These are phyloP conservation scores for Penicillium carneum DNA, from an alignment of 2,329 filamentous ascomycete species.

Conservation along the genomic window DNA sequence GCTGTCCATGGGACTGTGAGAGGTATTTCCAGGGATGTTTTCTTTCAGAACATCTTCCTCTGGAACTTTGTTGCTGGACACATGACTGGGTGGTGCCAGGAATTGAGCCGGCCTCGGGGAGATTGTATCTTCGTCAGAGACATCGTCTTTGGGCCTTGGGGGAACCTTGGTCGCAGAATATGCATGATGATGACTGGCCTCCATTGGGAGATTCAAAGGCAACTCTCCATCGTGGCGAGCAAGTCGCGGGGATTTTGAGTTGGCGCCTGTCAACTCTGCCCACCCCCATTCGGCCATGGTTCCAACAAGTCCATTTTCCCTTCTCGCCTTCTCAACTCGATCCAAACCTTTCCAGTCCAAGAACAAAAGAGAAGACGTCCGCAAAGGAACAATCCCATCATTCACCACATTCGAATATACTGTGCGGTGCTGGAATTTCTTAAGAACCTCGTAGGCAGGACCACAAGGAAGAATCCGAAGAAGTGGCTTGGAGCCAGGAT, in stretches of 20 bases:
- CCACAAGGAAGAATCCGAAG: conserved; percentile 88
- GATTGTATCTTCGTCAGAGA: conserved; percentile 9
- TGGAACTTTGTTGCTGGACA: conserved; percentile 12
- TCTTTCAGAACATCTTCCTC: conserved; percentile 26
- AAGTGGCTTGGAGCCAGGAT: conserved; percentile 86
- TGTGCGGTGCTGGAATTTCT: conserved; percentile 87
- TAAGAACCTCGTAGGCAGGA: conserved; percentile 83
- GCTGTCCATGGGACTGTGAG: conserved; percentile 63
- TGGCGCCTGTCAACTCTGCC: conserved; percentile 82
- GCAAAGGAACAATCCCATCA: conserved; percentile 91
- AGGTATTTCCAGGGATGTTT: conserved; percentile 37
- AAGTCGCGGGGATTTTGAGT: conserved; percentile 63
- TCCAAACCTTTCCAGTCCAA: conserved; percentile 94
- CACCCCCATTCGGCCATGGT: conserved; percentile 93
- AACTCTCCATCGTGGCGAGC: conserved; percentile 38
- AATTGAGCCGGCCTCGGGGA: conserved; percentile 35
- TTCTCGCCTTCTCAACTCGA: conserved; percentile 88
- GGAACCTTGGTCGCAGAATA: conserved; percentile 28
- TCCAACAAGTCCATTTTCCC: conserved; percentile 90
- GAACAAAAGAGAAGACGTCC: conserved; percentile 95
- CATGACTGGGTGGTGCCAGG: conserved; percentile 28
- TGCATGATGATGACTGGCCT: background rate
- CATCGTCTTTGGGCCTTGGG: conserved; percentile 22
- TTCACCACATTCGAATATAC: conserved; percentile 98
- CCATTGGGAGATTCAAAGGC: conserved; percentile 25